Conservation (phyloP, 257 asterid genomes). For the Euphrasia confusa region DNA sequence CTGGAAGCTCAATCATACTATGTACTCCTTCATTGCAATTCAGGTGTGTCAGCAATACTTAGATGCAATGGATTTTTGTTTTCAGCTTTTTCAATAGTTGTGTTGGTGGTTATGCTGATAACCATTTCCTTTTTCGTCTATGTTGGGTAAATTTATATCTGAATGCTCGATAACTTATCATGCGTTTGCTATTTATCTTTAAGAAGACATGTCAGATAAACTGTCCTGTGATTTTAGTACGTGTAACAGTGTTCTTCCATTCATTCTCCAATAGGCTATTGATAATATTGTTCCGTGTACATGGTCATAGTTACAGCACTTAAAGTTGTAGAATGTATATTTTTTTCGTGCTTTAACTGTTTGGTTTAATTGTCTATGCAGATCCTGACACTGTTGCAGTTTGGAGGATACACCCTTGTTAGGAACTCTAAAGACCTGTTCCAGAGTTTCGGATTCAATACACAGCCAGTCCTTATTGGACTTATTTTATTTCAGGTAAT, state of each 20-base stretch:
- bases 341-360: constrained; percentile 17
- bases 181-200: neutral
- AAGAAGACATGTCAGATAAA: neutral
- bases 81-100: neutral
- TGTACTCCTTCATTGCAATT: constrained; percentile 43
- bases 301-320: constrained; percentile 9
- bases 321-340: neutral
- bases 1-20: constrained; percentile 78
- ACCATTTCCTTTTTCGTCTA: neutral
- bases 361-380: constrained; percentile 35
- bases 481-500: constrained; percentile 91
- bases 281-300: neutral
- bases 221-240: neutral
- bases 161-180: neutral
- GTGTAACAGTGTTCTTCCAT: neutral
- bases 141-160: constrained; percentile 11
- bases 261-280: neutral
- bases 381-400: constrained; percentile 83
- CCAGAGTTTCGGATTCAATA: constrained; percentile 96
- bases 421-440: constrained; percentile 92
- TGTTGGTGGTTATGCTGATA: constrained; percentile 9
- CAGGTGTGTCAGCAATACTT: constrained; percentile 54
- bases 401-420: constrained; percentile 93
- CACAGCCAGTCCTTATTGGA: constrained; percentile 96
- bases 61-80: neutral